These are phyloP conservation scores for Cladosporium sphaerospermum DNA, from an alignment of 2,329 filamentous ascomycete species.

Conservation along the genomic window DNA sequence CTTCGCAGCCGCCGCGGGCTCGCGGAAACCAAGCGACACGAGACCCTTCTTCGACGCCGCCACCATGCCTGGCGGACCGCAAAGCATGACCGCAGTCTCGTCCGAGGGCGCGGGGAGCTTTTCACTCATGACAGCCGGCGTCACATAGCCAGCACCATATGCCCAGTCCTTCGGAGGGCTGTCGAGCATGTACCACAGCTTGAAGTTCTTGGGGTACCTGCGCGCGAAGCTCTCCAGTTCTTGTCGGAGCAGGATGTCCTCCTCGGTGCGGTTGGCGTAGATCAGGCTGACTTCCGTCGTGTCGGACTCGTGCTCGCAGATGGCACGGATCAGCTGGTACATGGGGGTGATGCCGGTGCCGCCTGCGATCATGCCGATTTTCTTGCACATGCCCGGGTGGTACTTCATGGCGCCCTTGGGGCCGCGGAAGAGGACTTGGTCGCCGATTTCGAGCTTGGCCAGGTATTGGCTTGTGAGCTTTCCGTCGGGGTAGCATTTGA, in stretches of 20 bases:
- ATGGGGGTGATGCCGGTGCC: conserved; percentile 53
- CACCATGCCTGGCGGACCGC: conserved; percentile 57
- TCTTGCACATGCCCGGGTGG: conserved; percentile 35
- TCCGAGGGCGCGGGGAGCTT: conserved; percentile 41
- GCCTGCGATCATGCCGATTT: conserved; percentile 51
- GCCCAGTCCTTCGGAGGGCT: conserved; percentile 43
- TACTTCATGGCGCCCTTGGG: conserved; percentile 55
- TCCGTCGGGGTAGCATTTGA: conserved; percentile 49
- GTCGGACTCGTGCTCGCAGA: conserved; percentile 56
- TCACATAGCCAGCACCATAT: conserved; percentile 47
- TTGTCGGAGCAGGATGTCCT: conserved; percentile 54
- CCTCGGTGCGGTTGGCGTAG: conserved; percentile 54
- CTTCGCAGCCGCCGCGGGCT: conserved; percentile 88
- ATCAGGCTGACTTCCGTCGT: conserved; percentile 52
- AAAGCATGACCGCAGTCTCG: conserved; percentile 52
- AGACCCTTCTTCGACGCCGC: conserved; percentile 48
- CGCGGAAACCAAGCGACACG: conserved; percentile 60
- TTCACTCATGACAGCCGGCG: conserved; percentile 45
- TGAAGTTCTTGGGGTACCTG: conserved; percentile 46
- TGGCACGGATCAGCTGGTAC: conserved; percentile 58
- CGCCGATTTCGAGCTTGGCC: conserved; percentile 42
- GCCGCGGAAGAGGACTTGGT: conserved; percentile 47
- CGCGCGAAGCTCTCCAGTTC: conserved; percentile 51
- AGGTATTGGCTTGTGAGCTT: conserved; percentile 40
- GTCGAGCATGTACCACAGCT: conserved; percentile 52